Percentiles rank a stretch among this genome's conserved stretches.
phyloP scores from a whole-genome alignment of 805 yeast genomes.

The Middelhovenomyces tepae region DNA sequence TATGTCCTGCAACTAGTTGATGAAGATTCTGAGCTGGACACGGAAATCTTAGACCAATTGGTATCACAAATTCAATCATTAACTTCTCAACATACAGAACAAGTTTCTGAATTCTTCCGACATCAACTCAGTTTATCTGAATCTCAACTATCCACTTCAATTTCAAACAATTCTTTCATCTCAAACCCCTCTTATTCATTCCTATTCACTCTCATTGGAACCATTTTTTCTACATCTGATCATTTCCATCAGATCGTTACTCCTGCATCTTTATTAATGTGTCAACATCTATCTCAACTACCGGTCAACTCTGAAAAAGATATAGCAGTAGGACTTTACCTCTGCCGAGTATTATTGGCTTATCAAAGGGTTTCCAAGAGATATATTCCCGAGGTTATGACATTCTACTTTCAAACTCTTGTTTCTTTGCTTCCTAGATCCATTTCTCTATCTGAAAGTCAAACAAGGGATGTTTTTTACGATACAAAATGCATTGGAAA shows the following conservation, averaged over 20 bases:
- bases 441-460: not conserved
- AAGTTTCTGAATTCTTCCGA: slow-evolving; percentile 56
- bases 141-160: slow-evolving; percentile 28
- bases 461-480: slow-evolving; percentile 21
- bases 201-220: slow-evolving; percentile 63
- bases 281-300: slow-evolving; percentile 55
- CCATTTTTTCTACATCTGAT: slow-evolving; percentile 86
- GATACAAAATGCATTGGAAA: slow-evolving; percentile 8
- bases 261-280: slow-evolving; percentile 66
- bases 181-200: slow-evolving; percentile 47
- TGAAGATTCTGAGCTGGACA: slow-evolving; percentile 5
- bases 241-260: slow-evolving; percentile 88
- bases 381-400: slow-evolving; percentile 67
- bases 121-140: slow-evolving; percentile 48
- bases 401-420: slow-evolving; percentile 27
- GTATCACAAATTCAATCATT: slow-evolving; percentile 40
- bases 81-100: slow-evolving; percentile 56
- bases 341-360: slow-evolving; percentile 54
- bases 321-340: slow-evolving; percentile 51
- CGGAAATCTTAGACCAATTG: slow-evolving; percentile 13
- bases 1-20: slow-evolving; percentile 48
- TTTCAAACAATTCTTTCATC: slow-evolving; percentile 20
- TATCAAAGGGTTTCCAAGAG: slow-evolving; percentile 80
- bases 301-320: slow-evolving; percentile 33
- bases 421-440: slow-evolving; percentile 3